Base-by-base conservation (phyloP, 176 grass and related monocot genomes). In the Ensete glaucum region DNA sequence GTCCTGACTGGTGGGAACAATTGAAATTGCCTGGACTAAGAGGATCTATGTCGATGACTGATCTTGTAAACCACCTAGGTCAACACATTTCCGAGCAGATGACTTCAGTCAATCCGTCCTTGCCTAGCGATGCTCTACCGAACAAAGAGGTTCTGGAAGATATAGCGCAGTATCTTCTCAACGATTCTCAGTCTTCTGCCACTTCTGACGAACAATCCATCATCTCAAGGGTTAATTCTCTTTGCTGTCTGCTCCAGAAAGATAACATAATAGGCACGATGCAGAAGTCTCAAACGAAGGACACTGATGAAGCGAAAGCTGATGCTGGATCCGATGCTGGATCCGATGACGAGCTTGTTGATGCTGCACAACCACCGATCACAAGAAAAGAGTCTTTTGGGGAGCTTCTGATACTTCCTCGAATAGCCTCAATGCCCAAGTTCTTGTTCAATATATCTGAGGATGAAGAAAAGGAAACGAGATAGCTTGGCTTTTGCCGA, bases 1-100 rank as follows among this genome's bases (percentile, higher is more conserved):
- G 79, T 6, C 15, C 50, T 8, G 74, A 82, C 68, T 72, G 49
- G 60, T 74, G 62, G 56, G 82, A 86, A 69, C 72, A 78, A 14
- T 24, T 79, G 68, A 98, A 93, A 77, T 53, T 74, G 71, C 90
- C 87, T 27, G 90, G 85, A 67, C 79, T 98, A 71, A 83, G 74
- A 75, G 81, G 85, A 77, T 83, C 88, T 67, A 80, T 89, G 58
- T 87, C 80, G 23, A 34, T 84, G 68, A 64, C 89, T n/a, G 88
- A 85, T 81, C 83, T 96, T 25, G 27, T 82, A 22, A 89, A 83
- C 71, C 82, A 96, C 73, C 11, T 87, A 50, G 86, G 63, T 53
- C 76, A 83, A 54, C 71, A 73, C 75, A 80, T 83, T 73, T 71
- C 53, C 9, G 83, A 88, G 24, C 78, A 95, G 66, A 80, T 66